Evolutionary conservation across 2,329 filamentous ascomycete species (phyloP), one percentile per base, ranked within the genome.

Genomic region (Alternaria arbusti): DNA sequence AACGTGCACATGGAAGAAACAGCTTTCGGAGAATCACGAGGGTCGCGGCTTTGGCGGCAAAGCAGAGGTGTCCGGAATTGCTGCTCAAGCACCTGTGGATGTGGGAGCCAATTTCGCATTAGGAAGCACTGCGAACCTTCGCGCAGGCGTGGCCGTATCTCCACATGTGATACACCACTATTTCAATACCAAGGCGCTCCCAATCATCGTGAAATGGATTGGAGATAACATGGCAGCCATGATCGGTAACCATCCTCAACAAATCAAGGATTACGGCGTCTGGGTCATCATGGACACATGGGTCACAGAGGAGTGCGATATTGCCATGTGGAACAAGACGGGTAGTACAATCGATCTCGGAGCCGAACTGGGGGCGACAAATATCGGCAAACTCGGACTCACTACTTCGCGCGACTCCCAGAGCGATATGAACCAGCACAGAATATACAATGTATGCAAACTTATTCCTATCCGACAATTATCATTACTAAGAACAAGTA

Each of bases 251-350:
- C n/a, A n/a, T n/a, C n/a, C n/a, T n/a, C n/a, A n/a, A n/a, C n/a
- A n/a, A n/a, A n/a, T n/a, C n/a, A n/a, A n/a, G n/a, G n/a, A n/a
- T n/a, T n/a, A n/a, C n/a, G n/a, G n/a, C 11, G 10, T 51, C 11
- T 51, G 49, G 49, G 1, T 51, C 49, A 6, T 51, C 9, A 51
- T 4, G 3, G 12, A 4, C 12, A 51, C 49, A 51, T 51, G 49
- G 49, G 4, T 3, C 5, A 51, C 49, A 9, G 17, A 32, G n/a
- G 11, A 51, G 20, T 51, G 49, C 49, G 3, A 3, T 5, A 51
- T 51, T n/a, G 17, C 49, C 10, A 51, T 51, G 49, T 51, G 49
- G 49, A 51, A 51, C 26, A 51, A 51, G 26, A 51, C 25, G 9
- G 26, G 49, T 9, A 51, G 20, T 13, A 51, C 3, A 7, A 20